These are phyloP conservation scores for Garcia nutans DNA, from an alignment of 345 rosid genomes.

Conservation along the genomic window DNA sequence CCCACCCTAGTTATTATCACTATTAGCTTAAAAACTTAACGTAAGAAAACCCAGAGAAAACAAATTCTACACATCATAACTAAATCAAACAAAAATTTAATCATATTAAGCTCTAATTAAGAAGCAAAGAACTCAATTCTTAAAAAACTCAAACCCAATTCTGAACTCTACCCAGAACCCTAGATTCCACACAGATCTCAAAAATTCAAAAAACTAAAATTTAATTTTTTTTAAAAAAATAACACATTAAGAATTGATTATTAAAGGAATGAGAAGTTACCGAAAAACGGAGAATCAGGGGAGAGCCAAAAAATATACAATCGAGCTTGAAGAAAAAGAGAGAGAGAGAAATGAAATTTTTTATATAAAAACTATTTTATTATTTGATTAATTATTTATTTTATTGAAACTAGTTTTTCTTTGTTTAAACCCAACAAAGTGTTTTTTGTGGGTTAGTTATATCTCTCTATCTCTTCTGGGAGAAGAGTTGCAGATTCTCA, in stretches of 20 bases:
- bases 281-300: constrained; percentile 9
- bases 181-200: constrained; percentile 15
- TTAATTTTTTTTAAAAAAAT: background rate
- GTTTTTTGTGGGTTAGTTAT: too few species aligned
- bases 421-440: background rate
- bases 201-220: too few species aligned
- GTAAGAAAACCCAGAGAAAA: background rate
- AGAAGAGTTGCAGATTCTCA: constrained; percentile 11
- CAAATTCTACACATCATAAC: background rate
- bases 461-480: background rate
- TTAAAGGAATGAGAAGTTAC: background rate
- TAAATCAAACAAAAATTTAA: constrained; percentile 1
- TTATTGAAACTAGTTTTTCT: background rate
- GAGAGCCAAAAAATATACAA: background rate
- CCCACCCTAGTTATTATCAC: background rate
- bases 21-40: background rate
- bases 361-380: background rate
- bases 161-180: background rate
- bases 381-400: background rate
- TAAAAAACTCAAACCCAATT: background rate
- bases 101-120: background rate
- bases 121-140: background rate
- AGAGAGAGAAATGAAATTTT: background rate
- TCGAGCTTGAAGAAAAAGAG: background rate
- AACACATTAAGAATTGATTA: background rate